Percentiles rank a stretch among this genome's conserved stretches.
Conservation (phyloP, 176 grass and related monocot genomes). For the Aegilops longissima region DNA sequence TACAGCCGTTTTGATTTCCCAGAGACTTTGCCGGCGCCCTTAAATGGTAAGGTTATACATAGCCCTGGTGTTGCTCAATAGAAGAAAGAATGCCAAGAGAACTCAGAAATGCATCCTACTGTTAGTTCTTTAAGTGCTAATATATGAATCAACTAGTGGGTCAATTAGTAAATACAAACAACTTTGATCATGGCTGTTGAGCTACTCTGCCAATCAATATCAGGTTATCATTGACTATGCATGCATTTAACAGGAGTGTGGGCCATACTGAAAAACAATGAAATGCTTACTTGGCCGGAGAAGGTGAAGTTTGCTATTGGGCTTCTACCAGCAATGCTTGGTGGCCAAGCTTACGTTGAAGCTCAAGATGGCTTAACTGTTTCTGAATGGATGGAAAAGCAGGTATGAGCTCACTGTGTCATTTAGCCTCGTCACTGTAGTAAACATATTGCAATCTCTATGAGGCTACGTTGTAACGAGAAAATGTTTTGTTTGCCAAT, state of each 20-base stretch:
- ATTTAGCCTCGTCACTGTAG: not conserved
- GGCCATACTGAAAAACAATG: slow-evolving; percentile 92
- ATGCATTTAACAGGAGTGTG: slow-evolving; percentile 77
- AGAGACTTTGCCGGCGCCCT: slow-evolving; percentile 81
- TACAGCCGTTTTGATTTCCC: slow-evolving; percentile 98
- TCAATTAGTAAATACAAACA: slow-evolving; percentile 3
- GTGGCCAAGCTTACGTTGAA: slow-evolving; percentile 97
- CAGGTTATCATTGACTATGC: not conserved
- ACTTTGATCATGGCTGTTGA: not conserved
- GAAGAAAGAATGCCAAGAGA: not conserved
- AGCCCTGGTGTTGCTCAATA: not conserved
- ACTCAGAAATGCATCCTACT: slow-evolving; percentile 11
- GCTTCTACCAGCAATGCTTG: slow-evolving; percentile 88
- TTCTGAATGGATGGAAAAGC: slow-evolving; percentile 94
- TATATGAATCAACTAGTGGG: slow-evolving; percentile 9
- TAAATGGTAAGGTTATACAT: slow-evolving; percentile 70
- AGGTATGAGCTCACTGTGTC: slow-evolving; percentile 38
- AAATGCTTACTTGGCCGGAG: slow-evolving; percentile 99
- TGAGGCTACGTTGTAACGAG: not conserved
- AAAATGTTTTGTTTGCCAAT: not conserved
- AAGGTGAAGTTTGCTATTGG: slow-evolving; percentile 98
- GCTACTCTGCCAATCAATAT: slow-evolving; percentile 5
- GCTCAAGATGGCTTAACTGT: slow-evolving; percentile 92
- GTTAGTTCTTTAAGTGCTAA: not conserved
- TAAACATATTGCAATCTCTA: not conserved